Percentiles rank a stretch among this genome's conserved stretches.
These are phyloP conservation scores for Penicillium capsulatum DNA, from an alignment of 2,329 filamentous ascomycete genomes.

Conservation along the genomic window DNA sequence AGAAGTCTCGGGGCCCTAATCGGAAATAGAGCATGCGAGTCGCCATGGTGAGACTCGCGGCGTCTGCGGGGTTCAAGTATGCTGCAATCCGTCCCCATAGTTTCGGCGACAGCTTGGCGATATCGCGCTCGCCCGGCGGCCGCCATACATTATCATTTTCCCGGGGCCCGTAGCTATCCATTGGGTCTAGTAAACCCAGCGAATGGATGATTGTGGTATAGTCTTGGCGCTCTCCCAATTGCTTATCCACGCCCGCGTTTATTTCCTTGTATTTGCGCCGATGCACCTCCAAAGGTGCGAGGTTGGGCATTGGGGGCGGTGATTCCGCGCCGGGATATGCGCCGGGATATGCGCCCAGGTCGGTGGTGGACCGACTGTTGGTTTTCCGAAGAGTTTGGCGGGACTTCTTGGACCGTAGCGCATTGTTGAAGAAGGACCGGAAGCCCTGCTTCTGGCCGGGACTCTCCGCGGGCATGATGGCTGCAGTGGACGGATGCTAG, in stretches of 20 bases:
- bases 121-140: constrained; percentile 38
- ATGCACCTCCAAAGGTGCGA: constrained; percentile 35
- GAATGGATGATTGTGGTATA: constrained; percentile 37
- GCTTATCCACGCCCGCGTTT: constrained; percentile 30
- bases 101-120: constrained; percentile 44
- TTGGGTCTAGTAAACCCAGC: constrained; percentile 30
- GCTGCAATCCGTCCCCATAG: constrained; percentile 47
- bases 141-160: constrained; percentile 20
- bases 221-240: constrained; percentile 36
- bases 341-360: constrained; percentile 24
- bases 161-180: constrained; percentile 20
- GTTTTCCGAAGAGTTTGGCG: constrained; percentile 35
- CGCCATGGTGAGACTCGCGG: constrained; percentile 48
- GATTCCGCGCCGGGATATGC: constrained; percentile 24
- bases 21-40: constrained; percentile 46
- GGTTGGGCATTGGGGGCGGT: constrained; percentile 28
- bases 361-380: constrained; percentile 28
- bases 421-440: constrained; percentile 28
- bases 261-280: constrained; percentile 30
- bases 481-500: neutral
- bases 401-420: constrained; percentile 35
- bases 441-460: constrained; percentile 30
- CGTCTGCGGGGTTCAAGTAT: constrained; percentile 45
- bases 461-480: constrained; percentile 30
- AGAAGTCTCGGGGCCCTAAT: constrained; percentile 42